Evolutionary conservation across 805 yeast species (phyloP).

Genomic region (Brettanomyces bruxellensis): DNA sequence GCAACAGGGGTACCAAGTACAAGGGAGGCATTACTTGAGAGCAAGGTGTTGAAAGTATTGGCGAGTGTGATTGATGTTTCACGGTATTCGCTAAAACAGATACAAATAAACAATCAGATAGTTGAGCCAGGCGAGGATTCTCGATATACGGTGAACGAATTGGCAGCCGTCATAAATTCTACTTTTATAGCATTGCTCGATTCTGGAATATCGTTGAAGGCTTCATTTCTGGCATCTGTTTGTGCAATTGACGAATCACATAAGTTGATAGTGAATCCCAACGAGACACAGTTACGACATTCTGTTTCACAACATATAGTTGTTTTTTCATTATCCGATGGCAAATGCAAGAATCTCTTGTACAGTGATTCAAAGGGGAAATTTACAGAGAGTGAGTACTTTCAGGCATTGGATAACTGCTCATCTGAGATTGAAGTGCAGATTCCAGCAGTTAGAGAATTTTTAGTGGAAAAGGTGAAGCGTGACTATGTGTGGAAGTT

Average conservation of each 20-base stretch:
- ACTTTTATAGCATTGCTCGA: conserved; percentile 67
- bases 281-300: conserved; percentile 29
- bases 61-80: conserved; percentile 50
- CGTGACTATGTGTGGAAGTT: conserved; percentile 53
- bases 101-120: conserved; percentile 62
- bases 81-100: conserved; percentile 69
- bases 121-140: conserved; percentile 42
- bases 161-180: conserved; percentile 66
- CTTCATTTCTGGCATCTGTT: conserved; percentile 52
- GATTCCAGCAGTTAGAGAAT: conserved; percentile 37
- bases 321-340: conserved; percentile 47
- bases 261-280: conserved; percentile 35
- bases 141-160: conserved; percentile 35
- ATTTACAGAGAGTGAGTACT: conserved; percentile 49
- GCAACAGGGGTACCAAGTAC: conserved; percentile 63
- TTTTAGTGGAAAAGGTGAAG: conserved; percentile 38
- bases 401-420: conserved; percentile 42
- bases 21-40: conserved; percentile 70
- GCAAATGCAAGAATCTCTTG: conserved; percentile 46
- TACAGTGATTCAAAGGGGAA: conserved; percentile 65
- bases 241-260: conserved; percentile 20
- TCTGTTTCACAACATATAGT: conserved; percentile 57
- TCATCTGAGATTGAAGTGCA: conserved; percentile 36
- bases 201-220: conserved; percentile 62
- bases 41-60: conserved; percentile 53